A percentile compares a stretch with the other conserved stretches of the same genome.
Evolutionary conservation across 208 protist species (phyloP).

Genomic region (Polymyxa betae): DNA sequence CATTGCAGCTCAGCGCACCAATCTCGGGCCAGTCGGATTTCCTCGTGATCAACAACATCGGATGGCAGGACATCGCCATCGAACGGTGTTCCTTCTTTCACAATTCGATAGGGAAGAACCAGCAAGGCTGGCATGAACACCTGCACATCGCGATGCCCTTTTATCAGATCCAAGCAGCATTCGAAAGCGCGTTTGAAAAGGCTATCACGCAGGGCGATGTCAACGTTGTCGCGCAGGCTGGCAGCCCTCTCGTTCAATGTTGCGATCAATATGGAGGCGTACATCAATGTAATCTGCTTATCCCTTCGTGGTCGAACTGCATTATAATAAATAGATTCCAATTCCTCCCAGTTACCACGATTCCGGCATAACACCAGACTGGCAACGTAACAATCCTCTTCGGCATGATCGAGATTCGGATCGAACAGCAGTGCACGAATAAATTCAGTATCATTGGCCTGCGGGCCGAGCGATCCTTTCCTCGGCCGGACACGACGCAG

Average conservation of each 20-base stretch:
- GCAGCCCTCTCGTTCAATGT: background rate
- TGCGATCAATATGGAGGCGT: slow-evolving; percentile 6
- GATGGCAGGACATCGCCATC: background rate
- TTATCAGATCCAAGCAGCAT: slow-evolving; percentile 32
- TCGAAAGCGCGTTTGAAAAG: slow-evolving; percentile 30
- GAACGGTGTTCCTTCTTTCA: background rate
- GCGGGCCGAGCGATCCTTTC: background rate
- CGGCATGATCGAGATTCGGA: background rate
- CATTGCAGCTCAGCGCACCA: slow-evolving; percentile 17
- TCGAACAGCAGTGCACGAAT: slow-evolving; percentile 18
- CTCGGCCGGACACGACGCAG: background rate
- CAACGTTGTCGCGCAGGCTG: background rate
- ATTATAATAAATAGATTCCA: slow-evolving; percentile 21
- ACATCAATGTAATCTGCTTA: slow-evolving; percentile 5
- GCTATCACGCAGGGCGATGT: background rate
- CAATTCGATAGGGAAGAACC: slow-evolving; percentile 1
- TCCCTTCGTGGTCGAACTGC: background rate
- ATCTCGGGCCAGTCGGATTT: background rate
- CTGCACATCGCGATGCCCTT: background rate
- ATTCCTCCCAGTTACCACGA: background rate
- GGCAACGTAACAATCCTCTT: slow-evolving; percentile 18
- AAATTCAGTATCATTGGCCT: slow-evolving; percentile 7
- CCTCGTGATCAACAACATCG: background rate
- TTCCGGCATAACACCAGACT: background rate
- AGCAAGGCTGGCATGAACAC: slow-evolving; percentile 4